Evolutionary conservation across 202 grass and related monocot species (phyloP), one percentile per base, ranked within the genome.

Genomic region (Schoenoplectus tabernaemontani): DNA sequence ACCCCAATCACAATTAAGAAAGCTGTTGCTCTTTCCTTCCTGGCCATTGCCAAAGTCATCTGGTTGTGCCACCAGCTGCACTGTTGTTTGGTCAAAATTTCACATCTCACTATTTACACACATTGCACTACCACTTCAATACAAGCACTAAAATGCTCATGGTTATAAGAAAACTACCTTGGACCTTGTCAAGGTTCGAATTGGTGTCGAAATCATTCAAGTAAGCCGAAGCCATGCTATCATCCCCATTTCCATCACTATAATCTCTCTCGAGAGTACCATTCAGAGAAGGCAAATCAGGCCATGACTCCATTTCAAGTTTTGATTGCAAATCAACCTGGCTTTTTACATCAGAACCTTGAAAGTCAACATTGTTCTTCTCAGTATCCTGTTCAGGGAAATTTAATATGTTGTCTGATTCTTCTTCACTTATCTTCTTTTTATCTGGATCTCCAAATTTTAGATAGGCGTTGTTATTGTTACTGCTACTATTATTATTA

Each of bases 1-100:
- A 70, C 86, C 90, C 93, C 93, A 93, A 82, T 93, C 87, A 11
- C 90, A 97, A 23, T 97, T 69, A 57, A 97, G 81, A 82, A 93
- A 89, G 64, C 59, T 88, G 57, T 87, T 90, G 74, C 82, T 84
- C 24, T 86, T 88, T 60, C 86, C 90, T 82, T 97, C 90, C 85
- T 88, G 85, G 28, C 85, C 87, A 86, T 87, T 67, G 76, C 34
- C 79, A 64, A 87, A 91, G 43, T 86, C 59, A 82, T 91, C 83
- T 32, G 84, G 60, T 80, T 91, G 78, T 64, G 72, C 82, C 69
- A 91, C 85, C 78, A 91, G 87, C 79, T 91, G 88, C 87, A 88
- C 90, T 91, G 93, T 85, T 87, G 61, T 80, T 38, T 81, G 62
- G 64, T 84, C 51, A 84, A 85, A 61, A 70, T 83, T 84, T 76